Conservation (phyloP, 345 rosid genomes). For the Arabis hirsuta region DNA sequence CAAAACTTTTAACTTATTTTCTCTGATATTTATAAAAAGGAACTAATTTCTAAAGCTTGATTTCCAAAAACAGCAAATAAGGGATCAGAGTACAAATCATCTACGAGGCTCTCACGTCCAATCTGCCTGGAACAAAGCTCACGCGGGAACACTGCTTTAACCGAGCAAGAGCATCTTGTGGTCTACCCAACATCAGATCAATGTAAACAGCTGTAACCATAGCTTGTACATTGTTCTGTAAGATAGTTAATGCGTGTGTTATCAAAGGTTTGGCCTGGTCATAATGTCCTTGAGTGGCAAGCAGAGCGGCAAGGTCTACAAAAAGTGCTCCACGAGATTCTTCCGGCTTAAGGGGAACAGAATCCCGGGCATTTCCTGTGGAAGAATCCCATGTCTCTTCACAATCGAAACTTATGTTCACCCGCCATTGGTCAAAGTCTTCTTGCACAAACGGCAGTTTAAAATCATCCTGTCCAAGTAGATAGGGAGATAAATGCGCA, state of each 20-base stretch:
- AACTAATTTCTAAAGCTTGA: conserved; percentile 35
- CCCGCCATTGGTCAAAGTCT: conserved; percentile 69
- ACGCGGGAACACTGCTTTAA: conserved; percentile 73
- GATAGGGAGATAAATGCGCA: conserved; percentile 67
- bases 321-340: conserved; percentile 89
- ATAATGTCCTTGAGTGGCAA: conserved; percentile 75
- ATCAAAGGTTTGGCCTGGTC: conserved; percentile 68
- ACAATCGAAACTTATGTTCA: conserved; percentile 55
- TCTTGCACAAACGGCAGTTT: conserved; percentile 70
- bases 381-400: conserved; percentile 65
- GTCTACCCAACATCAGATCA: conserved; percentile 71
- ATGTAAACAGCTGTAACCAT: conserved; percentile 78
- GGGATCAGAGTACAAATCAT: conserved; percentile 31
- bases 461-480: conserved; percentile 63
- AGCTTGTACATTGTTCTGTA: conserved; percentile 73
- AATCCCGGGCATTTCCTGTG: conserved; percentile 37
- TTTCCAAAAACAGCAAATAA: not conserved
- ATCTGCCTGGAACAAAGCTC: conserved; percentile 60
- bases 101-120: conserved; percentile 44
- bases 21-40: conserved; percentile 29
- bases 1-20: conserved; percentile 19
- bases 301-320: conserved; percentile 70
- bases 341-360: conserved; percentile 69
- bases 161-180: conserved; percentile 79
- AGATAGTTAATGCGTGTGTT: conserved; percentile 55